Evolutionary conservation across 495 filamentous ascomycete genomes (phyloP).

Genomic region (Aspergillus taichungensis): DNA sequence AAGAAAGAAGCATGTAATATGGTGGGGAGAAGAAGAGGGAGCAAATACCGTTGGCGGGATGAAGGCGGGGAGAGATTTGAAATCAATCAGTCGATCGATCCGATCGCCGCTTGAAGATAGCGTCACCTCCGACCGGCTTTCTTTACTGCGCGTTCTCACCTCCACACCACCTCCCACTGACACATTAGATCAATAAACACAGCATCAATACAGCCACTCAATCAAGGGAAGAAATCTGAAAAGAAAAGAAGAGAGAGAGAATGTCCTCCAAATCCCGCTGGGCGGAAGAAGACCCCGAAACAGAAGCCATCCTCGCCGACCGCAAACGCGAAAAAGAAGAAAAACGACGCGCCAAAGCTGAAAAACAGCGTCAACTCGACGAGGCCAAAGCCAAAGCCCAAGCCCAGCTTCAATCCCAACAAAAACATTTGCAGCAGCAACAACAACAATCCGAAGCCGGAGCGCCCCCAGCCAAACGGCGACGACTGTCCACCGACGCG

Average conservation of each 20-base stretch:
- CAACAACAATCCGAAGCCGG: constrained; percentile 3
- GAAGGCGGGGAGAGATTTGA: constrained; percentile 17
- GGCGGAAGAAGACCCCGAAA: constrained; percentile 66
- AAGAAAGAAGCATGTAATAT: not conserved
- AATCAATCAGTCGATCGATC: constrained; percentile 22
- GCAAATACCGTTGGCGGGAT: not conserved
- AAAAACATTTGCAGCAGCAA: constrained; percentile 8
- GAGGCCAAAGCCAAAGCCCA: constrained; percentile 32
- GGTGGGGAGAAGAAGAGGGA: no score
- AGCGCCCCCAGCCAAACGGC: constrained; percentile 34
- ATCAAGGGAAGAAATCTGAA: no score
- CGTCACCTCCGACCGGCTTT: constrained; percentile 17
- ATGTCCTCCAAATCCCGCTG: constrained; percentile 79
- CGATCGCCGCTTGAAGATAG: constrained; percentile 10
- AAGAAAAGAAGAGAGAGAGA: constrained; percentile 2
- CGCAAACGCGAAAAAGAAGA: constrained; percentile 82
- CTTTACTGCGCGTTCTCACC: constrained; percentile 1
- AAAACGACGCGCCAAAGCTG: constrained; percentile 77
- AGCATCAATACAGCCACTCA: no score
- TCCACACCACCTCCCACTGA: not conserved
- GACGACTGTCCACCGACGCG: constrained; percentile 39
- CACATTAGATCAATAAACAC: not conserved
- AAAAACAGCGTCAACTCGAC: constrained; percentile 68
- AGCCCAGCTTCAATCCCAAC: constrained; percentile 9
- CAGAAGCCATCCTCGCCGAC: constrained; percentile 60